Conservation (phyloP, 306 rosid genomes). For the Erythrophleum fordii region DNA sequence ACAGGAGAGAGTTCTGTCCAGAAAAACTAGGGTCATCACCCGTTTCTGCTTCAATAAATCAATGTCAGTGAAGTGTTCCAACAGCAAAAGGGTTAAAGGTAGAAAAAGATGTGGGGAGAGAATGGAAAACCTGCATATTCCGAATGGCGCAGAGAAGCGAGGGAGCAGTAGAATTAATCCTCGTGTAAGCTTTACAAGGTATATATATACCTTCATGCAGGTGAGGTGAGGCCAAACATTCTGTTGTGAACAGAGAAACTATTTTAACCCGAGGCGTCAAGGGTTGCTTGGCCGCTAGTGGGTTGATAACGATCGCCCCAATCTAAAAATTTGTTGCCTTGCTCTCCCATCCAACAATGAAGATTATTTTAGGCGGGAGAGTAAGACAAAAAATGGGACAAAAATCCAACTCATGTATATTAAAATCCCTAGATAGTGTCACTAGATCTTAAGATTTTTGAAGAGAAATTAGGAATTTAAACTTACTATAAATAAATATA, state of each 20-base stretch:
- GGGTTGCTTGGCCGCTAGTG: not conserved
- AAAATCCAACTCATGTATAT: too few relatives aligned
- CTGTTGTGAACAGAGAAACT: conserved; percentile 37
- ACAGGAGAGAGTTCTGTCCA: not conserved
- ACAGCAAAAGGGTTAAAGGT: conserved; percentile 28
- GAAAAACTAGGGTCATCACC: conserved; percentile 33
- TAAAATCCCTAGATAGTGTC: too few relatives aligned
- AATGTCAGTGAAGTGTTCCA: conserved; percentile 24
- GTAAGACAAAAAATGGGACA: too few relatives aligned
- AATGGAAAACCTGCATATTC: conserved; percentile 55
- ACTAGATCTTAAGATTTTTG: too few relatives aligned
- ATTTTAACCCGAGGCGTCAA: too few relatives aligned
- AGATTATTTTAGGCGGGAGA: too few relatives aligned
- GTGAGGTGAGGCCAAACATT: conserved; percentile 43
- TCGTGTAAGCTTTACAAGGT: conserved; percentile 66
- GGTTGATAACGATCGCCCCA: too few relatives aligned
- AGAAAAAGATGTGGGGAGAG: conserved; percentile 9
- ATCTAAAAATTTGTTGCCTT: too few relatives aligned
- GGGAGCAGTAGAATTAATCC: conserved; percentile 51
- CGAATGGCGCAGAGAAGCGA: conserved; percentile 54
- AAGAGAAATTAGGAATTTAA: too few relatives aligned
- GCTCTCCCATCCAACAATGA: too few relatives aligned
- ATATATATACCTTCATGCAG: conserved; percentile 62
- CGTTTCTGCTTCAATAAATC: conserved; percentile 23
- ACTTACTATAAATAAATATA: too few relatives aligned